Evolutionary conservation across 306 rosid genomes (phyloP), one percentile per base, ranked within the genome.

Genomic region (Gleditsia sinensis): DNA sequence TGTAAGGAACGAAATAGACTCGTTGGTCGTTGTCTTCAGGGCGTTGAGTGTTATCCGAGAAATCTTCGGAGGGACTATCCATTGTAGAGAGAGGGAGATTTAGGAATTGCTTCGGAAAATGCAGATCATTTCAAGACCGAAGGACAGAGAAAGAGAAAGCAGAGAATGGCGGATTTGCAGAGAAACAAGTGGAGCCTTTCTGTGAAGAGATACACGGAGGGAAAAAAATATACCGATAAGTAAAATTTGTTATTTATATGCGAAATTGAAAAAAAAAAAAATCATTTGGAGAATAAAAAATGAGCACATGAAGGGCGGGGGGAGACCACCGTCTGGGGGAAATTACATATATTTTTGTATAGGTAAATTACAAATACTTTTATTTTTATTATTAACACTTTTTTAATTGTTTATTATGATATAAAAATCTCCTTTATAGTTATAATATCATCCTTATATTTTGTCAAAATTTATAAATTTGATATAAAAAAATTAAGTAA

Each of bases 1-100:
- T 92, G 79, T 87, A 87, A 43, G 99, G 99, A 56, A 94, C 95
- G 81, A 90, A 90, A 91, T 92, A 94, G 85, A 92, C 86, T 83
- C 90, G 88, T 61, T 90, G 95, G 79, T 87, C 86, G 70, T 80
- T 80, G 60, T 82, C 82, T 5, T 85, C 79, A 65, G 80, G 83
- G 21, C 17, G 76, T 71, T 69, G 86, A 71, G 84, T 73, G 78
- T 83, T 85, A 75, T 84, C 82, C 73, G 96, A 81, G 80, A 74
- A 81, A 83, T 82, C 88, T 83, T 94, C 94, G 57, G 94, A 76
- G 54, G 74, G 60, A 71, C 37, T 68, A 57, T 70, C 91, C 94
- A 89, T 89, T 16, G 71, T 12, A 53, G 75, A 32, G 74, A 68
- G 72, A 64, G 48, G 56, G 64, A 32, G 77, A 67, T 40, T 84